These are phyloP conservation scores for Speleostelium caveatum DNA, from an alignment of 78 protist species.

Conservation along the genomic window DNA sequence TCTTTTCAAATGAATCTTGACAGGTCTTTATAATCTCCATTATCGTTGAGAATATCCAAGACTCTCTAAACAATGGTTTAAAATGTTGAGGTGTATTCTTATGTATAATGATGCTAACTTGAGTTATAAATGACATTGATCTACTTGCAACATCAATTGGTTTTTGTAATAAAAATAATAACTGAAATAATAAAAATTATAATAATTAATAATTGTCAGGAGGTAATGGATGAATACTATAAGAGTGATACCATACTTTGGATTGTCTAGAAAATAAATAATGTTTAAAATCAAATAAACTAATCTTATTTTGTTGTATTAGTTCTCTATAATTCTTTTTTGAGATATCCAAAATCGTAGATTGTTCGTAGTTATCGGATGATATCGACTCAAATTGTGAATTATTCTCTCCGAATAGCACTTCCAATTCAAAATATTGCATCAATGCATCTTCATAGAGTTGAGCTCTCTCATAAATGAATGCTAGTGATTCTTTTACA, in stretches of 20 bases:
- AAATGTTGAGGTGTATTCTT: conserved; percentile 8
- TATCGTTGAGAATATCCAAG: conserved; percentile 30
- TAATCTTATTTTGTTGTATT: conserved; percentile 39
- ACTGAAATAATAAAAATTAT: background rate
- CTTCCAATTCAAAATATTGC: conserved; percentile 73
- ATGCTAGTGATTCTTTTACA: conserved; percentile 59
- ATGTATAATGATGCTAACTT: conserved; percentile 6
- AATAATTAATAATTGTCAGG: background rate
- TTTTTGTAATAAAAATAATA: conserved; percentile 41
- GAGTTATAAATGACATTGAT: conserved; percentile 40
- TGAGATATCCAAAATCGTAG: conserved; percentile 24
- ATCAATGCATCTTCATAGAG: conserved; percentile 67
- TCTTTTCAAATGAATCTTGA: conserved; percentile 60
- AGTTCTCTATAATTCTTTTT: conserved; percentile 29
- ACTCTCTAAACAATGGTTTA: conserved; percentile 28
- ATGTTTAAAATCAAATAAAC: conserved; percentile 63
- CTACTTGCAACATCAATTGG: conserved; percentile 59
- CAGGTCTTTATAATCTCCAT: conserved; percentile 65
- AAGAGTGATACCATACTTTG: conserved; percentile 26
- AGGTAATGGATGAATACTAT: background rate
- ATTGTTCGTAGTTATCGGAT: background rate
- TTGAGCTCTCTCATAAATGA: conserved; percentile 73
- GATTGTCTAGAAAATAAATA: conserved; percentile 67
- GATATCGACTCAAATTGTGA: conserved; percentile 29
- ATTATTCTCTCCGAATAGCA: conserved; percentile 27